Conservation (phyloP, 1,284 basidiomycete genomes). For the Golubevia pallescens region DNA sequence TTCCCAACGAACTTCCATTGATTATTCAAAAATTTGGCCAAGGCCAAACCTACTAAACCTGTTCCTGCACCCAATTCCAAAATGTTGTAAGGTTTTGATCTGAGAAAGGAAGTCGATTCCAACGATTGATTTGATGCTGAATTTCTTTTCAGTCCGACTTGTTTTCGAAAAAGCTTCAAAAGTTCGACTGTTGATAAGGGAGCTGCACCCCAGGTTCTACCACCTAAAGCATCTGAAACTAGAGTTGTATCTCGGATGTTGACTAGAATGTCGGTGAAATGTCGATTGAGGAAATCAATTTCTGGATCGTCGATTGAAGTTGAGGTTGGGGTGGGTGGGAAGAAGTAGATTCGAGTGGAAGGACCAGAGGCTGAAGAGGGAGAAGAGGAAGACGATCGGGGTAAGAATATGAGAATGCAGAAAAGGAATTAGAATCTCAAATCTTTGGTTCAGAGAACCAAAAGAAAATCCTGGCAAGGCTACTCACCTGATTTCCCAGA, state of each 20-base stretch:
- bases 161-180: conserved; percentile 19
- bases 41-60: conserved; percentile 42
- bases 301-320: background rate
- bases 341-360: background rate
- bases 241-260: conserved; percentile 29
- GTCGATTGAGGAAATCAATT: conserved; percentile 20
- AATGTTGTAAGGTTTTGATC: conserved; percentile 7
- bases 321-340: conserved; percentile 5
- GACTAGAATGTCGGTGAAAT: conserved; percentile 34
- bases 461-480: conserved; percentile 22
- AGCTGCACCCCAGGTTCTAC: conserved; percentile 53
- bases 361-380: background rate
- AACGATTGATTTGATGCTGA: conserved; percentile 13
- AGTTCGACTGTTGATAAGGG: conserved; percentile 40
- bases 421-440: no score
- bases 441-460: conserved; percentile 18
- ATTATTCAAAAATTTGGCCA: conserved; percentile 23
- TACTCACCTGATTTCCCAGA: conserved; percentile 26
- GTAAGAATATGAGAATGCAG: background rate
- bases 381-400: background rate
- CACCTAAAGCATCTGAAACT: conserved; percentile 44
- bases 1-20: conserved; percentile 1
- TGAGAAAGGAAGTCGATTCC: no score
- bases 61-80: conserved; percentile 59
- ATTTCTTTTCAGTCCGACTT: no score